Base-by-base conservation (phyloP, 352 stramenopile genomes). In the Globisporangium middletonii region DNA sequence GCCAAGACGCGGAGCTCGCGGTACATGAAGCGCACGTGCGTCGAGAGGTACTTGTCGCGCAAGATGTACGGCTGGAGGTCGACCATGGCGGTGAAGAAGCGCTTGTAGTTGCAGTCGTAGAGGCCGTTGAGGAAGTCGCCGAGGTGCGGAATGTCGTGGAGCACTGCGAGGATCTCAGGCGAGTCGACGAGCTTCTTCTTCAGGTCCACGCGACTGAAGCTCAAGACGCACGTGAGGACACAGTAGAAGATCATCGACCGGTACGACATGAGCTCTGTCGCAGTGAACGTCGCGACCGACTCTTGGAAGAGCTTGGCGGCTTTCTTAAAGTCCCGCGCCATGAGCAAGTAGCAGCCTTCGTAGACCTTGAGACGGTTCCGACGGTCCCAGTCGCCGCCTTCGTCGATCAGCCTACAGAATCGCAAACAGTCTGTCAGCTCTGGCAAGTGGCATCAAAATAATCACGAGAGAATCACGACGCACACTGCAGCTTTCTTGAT, bases 151-250 rank as follows among this genome's bases (percentile, higher is more conserved):
- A 97, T 91, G 54, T 97, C 84, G 23, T 74, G 67, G 26, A 97
- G 79, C 7, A 97, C 89, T 1, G 83, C 82, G 9, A 96, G 65
- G 46, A 99, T 93, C 78, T 99, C 97, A 16, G 96, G 96, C 62
- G 96, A 97, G 81, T 99, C 96, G 50, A 99, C 85, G 60, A 95
- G 91, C 75, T 98, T 98, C 68, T 97, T 96, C 84, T 99, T 99
- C 58, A 99, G 71, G 42, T 97, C 83, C 15, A 97, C 94, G 55
- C 97, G 83, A 45, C 78, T 83, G 68, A 99, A 83, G 67, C 84
- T 88, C 45, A 99, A 78, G 47, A 99, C 79, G 65, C 97, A 98
- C 44, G 94, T 97, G 46, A 98, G 66, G 52, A 98, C 93, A 43
- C 94, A 93, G 81, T 99, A 99, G 37, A 98, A 97, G 64, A 99